A percentile compares a stretch with the other conserved stretches of the same genome.
phyloP scores from a whole-genome alignment of 768 basidiomycete species.

The Lentinula lateritia region DNA sequence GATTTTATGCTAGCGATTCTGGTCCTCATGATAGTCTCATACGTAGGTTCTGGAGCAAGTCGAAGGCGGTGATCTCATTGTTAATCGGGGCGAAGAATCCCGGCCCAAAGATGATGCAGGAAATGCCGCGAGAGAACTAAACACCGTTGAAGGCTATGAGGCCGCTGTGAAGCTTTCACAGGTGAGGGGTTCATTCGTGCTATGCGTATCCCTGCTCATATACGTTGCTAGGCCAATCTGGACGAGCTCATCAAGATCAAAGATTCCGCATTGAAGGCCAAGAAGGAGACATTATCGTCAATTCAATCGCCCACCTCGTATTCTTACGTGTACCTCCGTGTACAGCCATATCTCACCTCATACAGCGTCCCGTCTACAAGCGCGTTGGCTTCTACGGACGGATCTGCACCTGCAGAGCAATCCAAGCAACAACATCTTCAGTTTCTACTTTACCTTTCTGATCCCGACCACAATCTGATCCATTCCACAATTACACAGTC shows the following conservation, averaged over 20 bases:
- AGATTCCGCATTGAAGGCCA: constrained; percentile 19
- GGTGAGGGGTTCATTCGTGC: constrained; percentile 32
- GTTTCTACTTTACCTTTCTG: constrained; percentile 67
- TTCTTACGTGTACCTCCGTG: constrained; percentile 87
- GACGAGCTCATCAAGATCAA: constrained; percentile 71
- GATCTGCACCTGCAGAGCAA: constrained; percentile 30
- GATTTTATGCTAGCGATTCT: constrained; percentile 3
- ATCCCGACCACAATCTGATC: constrained; percentile 74
- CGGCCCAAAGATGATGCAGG: constrained; percentile 52
- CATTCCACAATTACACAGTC: constrained; percentile 80
- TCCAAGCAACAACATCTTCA: constrained; percentile 47
- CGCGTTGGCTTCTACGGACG: constrained; percentile 16
- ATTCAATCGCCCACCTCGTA: constrained; percentile 62
- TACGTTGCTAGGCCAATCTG: constrained; percentile 56
- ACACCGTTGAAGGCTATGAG: constrained; percentile 79
- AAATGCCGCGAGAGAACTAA: constrained; percentile 58
- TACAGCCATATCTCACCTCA: constrained; percentile 78
- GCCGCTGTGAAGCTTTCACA: constrained; percentile 82
- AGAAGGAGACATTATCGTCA: constrained; percentile 25
- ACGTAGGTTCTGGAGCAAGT: constrained; percentile 88
- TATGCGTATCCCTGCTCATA: background rate
- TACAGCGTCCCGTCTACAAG: constrained; percentile 35
- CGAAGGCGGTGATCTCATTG: constrained; percentile 85
- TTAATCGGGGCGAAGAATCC: constrained; percentile 78
- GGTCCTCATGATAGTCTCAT: background rate